Percentiles rank a stretch among this genome's conserved stretches.
These are phyloP conservation scores for Trematosphaeria pertusa DNA, from an alignment of 2,329 filamentous ascomycete genomes.

Conservation along the genomic window DNA sequence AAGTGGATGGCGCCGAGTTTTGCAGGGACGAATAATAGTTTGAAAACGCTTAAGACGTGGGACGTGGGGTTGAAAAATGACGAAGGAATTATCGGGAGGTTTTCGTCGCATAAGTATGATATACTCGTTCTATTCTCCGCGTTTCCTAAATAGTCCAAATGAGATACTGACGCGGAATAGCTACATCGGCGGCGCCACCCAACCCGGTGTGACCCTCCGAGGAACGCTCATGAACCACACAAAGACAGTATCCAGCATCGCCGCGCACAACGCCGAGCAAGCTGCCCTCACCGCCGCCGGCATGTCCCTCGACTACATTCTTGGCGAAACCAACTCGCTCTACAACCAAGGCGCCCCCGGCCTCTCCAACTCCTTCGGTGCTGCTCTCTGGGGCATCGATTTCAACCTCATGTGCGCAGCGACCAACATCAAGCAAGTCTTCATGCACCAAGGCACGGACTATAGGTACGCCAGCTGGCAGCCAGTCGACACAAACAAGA, in stretches of 20 bases:
- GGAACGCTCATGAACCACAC: slow-evolving; percentile 70
- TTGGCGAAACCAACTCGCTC: slow-evolving; percentile 69
- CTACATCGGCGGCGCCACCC: slow-evolving; percentile 67
- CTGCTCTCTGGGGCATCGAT: slow-evolving; percentile 69
- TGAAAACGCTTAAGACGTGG: slow-evolving; percentile 62
- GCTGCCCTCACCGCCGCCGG: slow-evolving; percentile 47
- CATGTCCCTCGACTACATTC: slow-evolving; percentile 58
- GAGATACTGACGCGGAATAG: slow-evolving; percentile 63
- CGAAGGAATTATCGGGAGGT: slow-evolving; percentile 58
- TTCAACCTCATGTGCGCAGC: slow-evolving; percentile 66
- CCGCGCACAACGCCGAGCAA: slow-evolving; percentile 58
- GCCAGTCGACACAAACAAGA: slow-evolving; percentile 59
- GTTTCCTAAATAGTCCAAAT: too few species aligned
- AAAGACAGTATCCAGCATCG: slow-evolving; percentile 57
- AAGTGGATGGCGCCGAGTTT: slow-evolving; percentile 67
- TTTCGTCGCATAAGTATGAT: slow-evolving; percentile 66
- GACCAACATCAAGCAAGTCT: slow-evolving; percentile 62
- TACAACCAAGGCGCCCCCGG: slow-evolving; percentile 68
- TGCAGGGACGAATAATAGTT: slow-evolving; percentile 58
- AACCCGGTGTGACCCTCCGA: slow-evolving; percentile 68
- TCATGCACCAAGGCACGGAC: slow-evolving; percentile 71
- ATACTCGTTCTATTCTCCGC: background rate
- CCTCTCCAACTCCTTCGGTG: slow-evolving; percentile 69
- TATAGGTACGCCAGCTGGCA: slow-evolving; percentile 70
- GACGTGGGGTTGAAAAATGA: slow-evolving; percentile 60